These are phyloP conservation scores for Didymella keratinophila DNA, from an alignment of 2,329 filamentous ascomycete species.

Conservation along the genomic window DNA sequence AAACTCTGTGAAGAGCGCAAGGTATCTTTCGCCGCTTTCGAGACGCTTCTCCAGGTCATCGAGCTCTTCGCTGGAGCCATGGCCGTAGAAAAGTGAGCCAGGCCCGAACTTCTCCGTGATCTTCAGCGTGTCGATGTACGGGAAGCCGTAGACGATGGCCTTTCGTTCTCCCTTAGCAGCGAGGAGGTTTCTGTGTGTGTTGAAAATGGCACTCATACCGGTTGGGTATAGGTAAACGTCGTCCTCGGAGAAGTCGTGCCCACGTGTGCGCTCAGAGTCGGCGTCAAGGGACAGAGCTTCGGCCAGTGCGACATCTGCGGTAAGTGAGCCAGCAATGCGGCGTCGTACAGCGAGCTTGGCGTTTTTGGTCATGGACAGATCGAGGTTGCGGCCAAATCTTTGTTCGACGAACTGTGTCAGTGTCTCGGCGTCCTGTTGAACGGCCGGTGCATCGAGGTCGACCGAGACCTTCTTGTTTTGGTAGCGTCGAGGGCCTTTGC, in stretches of 20 bases:
- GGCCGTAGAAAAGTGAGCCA: conserved; percentile 86
- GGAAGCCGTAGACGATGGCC: conserved; percentile 95
- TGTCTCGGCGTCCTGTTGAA: conserved; percentile 33
- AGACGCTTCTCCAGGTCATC: conserved; percentile 82
- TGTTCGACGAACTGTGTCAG: conserved; percentile 82
- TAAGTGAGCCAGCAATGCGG: conserved; percentile 87
- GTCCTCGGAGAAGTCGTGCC: conserved; percentile 75
- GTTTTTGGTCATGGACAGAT: conserved; percentile 77
- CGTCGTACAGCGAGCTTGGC: conserved; percentile 86
- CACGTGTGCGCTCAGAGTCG: conserved; percentile 49
- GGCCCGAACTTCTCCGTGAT: conserved; percentile 94
- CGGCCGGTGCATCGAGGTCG: conserved; percentile 46
- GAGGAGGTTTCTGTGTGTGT: conserved; percentile 78
- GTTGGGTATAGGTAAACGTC: conserved; percentile 89
- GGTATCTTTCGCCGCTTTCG: conserved; percentile 74
- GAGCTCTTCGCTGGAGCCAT: conserved; percentile 77
- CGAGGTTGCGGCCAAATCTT: conserved; percentile 89
- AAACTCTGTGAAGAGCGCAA: conserved; percentile 93
- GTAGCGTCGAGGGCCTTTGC: conserved; percentile 82
- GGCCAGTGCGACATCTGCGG: conserved; percentile 72
- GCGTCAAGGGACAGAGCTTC: conserved; percentile 64
- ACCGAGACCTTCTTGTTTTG: conserved; percentile 66
- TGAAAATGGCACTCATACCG: conserved; percentile 96
- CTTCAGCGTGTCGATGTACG: conserved; percentile 96
- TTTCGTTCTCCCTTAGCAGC: conserved; percentile 68